These are phyloP conservation scores for Leptodermis oblonga DNA, from an alignment of 257 asterid species.

Conservation along the genomic window DNA sequence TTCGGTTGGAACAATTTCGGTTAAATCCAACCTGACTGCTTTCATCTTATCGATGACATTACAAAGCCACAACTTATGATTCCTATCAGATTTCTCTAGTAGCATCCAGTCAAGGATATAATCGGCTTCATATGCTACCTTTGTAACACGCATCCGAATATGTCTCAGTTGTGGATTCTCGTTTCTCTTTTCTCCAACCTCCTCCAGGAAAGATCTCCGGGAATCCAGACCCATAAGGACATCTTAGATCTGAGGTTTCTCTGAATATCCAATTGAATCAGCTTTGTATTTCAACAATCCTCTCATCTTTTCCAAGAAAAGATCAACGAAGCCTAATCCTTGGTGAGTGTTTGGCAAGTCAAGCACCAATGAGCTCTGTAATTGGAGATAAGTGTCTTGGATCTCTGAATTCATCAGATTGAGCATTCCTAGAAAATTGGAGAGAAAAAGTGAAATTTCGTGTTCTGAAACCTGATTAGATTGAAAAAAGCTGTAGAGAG, in stretches of 20 bases:
- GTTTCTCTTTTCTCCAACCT: neutral
- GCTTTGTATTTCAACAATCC: neutral
- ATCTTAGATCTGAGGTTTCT: neutral
- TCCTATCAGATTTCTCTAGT: neutral
- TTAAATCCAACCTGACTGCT: neutral
- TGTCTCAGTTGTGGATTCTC: neutral
- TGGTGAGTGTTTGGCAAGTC: neutral
- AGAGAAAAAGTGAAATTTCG: neutral
- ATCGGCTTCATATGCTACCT: slow-evolving; percentile 7
- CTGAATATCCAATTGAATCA: neutral
- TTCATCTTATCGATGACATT: slow-evolving; percentile 4
- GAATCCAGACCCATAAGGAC: neutral
- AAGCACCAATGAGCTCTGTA: neutral
- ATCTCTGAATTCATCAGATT: neutral
- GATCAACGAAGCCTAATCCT: neutral
- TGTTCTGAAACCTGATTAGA: neutral
- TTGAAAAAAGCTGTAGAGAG: neutral
- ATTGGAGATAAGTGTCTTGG: neutral
- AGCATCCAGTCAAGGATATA: neutral
- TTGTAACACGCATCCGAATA: neutral
- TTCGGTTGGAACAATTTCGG: neutral
- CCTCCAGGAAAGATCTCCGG: neutral
- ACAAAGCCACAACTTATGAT: slow-evolving; percentile 7
- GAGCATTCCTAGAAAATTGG: neutral
- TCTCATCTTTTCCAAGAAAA: neutral